phyloP scores from a whole-genome alignment of 257 asterid species.

The Asclepias syriaca region DNA sequence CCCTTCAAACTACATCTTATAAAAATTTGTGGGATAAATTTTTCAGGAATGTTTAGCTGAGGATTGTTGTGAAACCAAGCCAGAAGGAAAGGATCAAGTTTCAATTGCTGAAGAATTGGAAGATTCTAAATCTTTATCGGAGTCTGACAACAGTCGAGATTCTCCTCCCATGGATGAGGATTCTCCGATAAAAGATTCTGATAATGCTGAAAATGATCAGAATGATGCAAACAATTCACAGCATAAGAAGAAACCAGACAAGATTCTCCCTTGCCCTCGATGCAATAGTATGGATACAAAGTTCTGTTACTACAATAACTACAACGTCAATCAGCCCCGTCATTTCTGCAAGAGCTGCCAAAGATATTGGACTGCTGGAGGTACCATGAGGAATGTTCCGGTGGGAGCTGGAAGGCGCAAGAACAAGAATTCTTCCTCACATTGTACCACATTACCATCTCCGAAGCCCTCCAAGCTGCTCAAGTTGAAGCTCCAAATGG shows the following conservation, averaged over 20 bases:
- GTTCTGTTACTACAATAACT: conserved; percentile 88
- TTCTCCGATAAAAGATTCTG: conserved; percentile 21
- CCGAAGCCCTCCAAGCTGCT: conserved; percentile 55
- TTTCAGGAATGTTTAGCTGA: conserved; percentile 39
- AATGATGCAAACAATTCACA: conserved; percentile 34
- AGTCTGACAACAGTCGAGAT: conserved; percentile 26
- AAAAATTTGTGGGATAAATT: conserved; percentile 1
- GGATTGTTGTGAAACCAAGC: conserved; percentile 24
- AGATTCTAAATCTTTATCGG: conserved; percentile 20
- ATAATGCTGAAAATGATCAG: conserved; percentile 37
- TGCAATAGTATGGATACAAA: conserved; percentile 90
- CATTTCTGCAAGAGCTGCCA: conserved; percentile 94
- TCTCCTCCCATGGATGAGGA: conserved; percentile 37
- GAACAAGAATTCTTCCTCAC: conserved; percentile 55
- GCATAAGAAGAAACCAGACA: conserved; percentile 80
- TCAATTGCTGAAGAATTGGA: conserved; percentile 29
- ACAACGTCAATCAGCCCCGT: conserved; percentile 83
- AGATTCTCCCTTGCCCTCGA: conserved; percentile 88
- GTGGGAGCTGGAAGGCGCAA: conserved; percentile 91
- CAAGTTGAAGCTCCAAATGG: conserved; percentile 39
- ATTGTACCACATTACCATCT: conserved; percentile 49
- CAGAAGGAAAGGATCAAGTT: conserved; percentile 25
- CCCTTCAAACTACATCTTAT: conserved; percentile 4
- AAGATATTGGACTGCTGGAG: conserved; percentile 96
- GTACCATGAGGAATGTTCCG: conserved; percentile 88